Percentiles rank a stretch among this genome's conserved stretches.
phyloP scores from a whole-genome alignment of 306 rosid genomes.

The Betula pendula region DNA sequence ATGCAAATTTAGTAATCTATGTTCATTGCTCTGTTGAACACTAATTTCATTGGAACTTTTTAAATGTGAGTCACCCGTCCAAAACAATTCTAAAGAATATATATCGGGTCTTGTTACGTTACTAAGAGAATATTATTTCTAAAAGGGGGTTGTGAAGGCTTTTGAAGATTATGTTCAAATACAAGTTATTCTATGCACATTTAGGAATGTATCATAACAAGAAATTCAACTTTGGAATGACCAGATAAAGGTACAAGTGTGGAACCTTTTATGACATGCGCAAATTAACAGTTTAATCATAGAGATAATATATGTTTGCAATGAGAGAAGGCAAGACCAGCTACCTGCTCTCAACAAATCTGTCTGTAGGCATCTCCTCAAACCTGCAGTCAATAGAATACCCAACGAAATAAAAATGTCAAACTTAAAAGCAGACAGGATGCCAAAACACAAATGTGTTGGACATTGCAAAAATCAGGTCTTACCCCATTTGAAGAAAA shows the following conservation, averaged over 20 bases:
- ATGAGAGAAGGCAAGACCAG: slow-evolving; percentile 15
- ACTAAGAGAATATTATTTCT: background rate
- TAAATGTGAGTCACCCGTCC: background rate
- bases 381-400: slow-evolving; percentile 55
- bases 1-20: background rate
- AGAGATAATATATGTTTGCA: background rate
- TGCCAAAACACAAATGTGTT: slow-evolving; percentile 14
- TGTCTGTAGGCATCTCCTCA: slow-evolving; percentile 99
- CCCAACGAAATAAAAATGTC: slow-evolving; percentile 12
- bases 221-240: background rate
- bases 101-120: background rate
- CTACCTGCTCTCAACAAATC: slow-evolving; percentile 96
- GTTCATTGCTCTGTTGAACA: background rate
- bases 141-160: background rate
- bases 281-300: background rate
- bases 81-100: background rate
- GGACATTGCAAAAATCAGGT: slow-evolving; percentile 22
- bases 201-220: background rate
- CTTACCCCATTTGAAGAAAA: slow-evolving; percentile 91
- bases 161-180: background rate
- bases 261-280: background rate
- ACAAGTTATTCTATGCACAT: background rate
- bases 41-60: background rate
- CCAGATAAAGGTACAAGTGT: background rate
- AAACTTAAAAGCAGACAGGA: slow-evolving; percentile 10